Evolutionary conservation across 352 stramenopile genomes (phyloP), one percentile per base, ranked within the genome.

Genomic region (Thalassiosira hispida): DNA sequence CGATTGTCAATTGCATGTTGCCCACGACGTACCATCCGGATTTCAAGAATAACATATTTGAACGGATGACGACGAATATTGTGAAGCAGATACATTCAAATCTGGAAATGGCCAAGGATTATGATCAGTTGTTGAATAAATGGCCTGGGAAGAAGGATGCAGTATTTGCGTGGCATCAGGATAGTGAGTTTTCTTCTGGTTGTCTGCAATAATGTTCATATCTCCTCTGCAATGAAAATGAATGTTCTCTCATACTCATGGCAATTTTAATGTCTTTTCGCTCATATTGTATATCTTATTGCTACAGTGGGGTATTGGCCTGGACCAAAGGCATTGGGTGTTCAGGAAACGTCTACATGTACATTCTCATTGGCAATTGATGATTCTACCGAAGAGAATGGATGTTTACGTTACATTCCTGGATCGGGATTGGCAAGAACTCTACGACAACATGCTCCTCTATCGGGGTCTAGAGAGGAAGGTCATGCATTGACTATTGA

Each of bases 271-370:
- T 31, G 1, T 57, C 2, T 22, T 23, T 29, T 2, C 31, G 1
- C n/a, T 33, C 47, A 12, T 70, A 87, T n/a, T n/a, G n/a, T n/a
- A n/a, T n/a, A n/a, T n/a, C n/a, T n/a, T 61, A n/a, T n/a, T n/a
- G n/a, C 86, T n/a, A n/a, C n/a, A n/a, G n/a, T 92, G 84, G 83
- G 70, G 0, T 92, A 92, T 63, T 92, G 86, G 83, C 83, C 86
- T 2, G 69, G 67, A 25, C 46, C 66, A 11, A 72, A 80, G 47
- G 78, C 59, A 4, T 46, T 90, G 33, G 63, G 74, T 25, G 80
- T 83, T 2, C 66, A 83, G 18, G 66, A 74, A 35, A 91, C 87
- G 3, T 51, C 77, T 35, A 92, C 87, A 0, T 88, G 81, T 44
- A 92, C 87, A 2, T 87, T 90, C 47, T 84, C 73, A 18, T 46